Evolutionary conservation across 1,284 basidiomycete genomes (phyloP), one percentile per base, ranked within the genome.

Genomic region (Rhodotorula sp.): DNA sequence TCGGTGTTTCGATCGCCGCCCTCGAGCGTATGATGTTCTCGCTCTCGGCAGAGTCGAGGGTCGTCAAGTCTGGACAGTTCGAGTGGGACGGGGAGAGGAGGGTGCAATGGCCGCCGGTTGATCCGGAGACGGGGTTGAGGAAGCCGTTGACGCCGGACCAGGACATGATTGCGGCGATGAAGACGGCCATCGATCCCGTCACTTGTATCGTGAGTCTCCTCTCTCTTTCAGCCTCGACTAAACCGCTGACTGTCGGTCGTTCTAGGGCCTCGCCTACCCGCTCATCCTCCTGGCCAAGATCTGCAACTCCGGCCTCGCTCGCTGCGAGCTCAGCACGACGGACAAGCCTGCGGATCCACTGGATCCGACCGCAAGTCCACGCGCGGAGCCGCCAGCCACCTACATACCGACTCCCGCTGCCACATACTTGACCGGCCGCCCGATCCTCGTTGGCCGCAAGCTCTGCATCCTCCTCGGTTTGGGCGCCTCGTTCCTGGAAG

Each of bases 401-500:
- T 34, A 19, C 39, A 24, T 22, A 9, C 11, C 6, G 27, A 7
- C 39, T 13, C 13, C 51, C 13, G 29, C 20, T 36, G 57, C 36
- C 24, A 17, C 62, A 36, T 46, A 53, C 30, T 29, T 17, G 15
- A 56, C 61, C 4, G 51, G 48, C 17, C 53, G 61, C 52, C 48
- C 62, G 13, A n/a, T 68, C 54, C 29, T 46, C 17, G 56, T 36
- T 20, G 60, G 51, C 7, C 53, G 53, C 39, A 54, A 66, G 58
- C 58, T 68, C 52, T 46, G 36, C 36, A 24, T 27, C 22, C 59
- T 68, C 24, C 62, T 68, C 36, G 46, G 60, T 7, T 62, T 68
- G n/a, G 59, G 62, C 49, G 54, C 67, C 36, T 32, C 27, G 13
- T 68, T 68, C 54, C 62, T 68, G 36, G 63, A 64, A 20, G 53